Evolutionary conservation across 495 filamentous ascomycete species (phyloP), one percentile per base, ranked within the genome.

Genomic region (Penicillium atrosanguineum): DNA sequence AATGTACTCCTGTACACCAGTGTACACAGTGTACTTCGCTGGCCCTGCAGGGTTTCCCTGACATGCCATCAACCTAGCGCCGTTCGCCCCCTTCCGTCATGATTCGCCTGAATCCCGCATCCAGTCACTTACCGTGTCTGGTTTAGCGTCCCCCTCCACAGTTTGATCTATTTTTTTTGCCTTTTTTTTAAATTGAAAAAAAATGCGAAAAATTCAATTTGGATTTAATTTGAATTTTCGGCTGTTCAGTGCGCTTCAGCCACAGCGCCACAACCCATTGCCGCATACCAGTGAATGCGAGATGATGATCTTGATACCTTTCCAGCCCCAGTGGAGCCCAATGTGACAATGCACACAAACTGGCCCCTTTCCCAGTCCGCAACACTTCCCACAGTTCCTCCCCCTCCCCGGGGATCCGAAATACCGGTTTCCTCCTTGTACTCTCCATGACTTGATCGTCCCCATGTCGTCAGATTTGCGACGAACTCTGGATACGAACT

Each of bases 21-120:
- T 31, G 28, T 31, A 5, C 7, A 31, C 11, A 23, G 23, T 34
- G 11, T 34, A 34, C 31, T 23, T 23, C 23, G 23, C 31, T 34
- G 11, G 14, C 31, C 31, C 31, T 34, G 31, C 31, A 34, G 31
- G 31, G 31, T 14, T 34, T 14, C 31, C 31, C 31, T 34, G 31
- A 34, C 31, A 34, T 34, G 31, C 31, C 31, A 34, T 34, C 31
- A 34, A 34, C 31, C 58, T 64, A 57, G 59, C 45, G 59, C 50
- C 57, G 55, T 64, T 70, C 56, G 60, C 68, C 68, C 62, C 69
- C 47, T 72, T 70, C 64, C 69, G 69, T 72, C 69, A 70, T 72
- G 54, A 49, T 49, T 49, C 37, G 34, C 37, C 21, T 41, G 21
- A 42, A 53, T 51, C 52, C 56, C 50, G 52, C 48, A 45, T 26